Conservation (phyloP, 1,139 yeast species). For the Diutina pseudorugosa region DNA sequence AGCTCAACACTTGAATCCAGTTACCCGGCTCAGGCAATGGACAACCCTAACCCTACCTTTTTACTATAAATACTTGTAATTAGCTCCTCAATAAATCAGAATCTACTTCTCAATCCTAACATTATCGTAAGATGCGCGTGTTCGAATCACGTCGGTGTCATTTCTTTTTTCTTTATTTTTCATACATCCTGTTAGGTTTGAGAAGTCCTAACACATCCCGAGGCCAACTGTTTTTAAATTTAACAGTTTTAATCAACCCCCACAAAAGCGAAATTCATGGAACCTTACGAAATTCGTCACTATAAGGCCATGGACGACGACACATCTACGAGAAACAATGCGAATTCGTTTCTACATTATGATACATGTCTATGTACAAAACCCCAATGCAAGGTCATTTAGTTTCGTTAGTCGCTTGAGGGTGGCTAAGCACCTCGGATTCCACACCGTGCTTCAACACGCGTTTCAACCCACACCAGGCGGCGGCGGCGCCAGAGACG, state of each 20-base stretch:
- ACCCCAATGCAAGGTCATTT: neutral
- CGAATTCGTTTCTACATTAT: neutral
- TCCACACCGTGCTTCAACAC: conserved; percentile 12
- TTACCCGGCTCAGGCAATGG: too few species aligned
- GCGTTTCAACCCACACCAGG: conserved; percentile 81
- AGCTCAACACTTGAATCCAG: too few species aligned
- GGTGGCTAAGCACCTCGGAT: neutral
- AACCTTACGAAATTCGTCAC: too few species aligned
- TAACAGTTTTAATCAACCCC: neutral
- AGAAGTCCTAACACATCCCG: neutral
- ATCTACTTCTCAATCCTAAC: too few species aligned
- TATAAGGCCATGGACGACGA: too few species aligned
- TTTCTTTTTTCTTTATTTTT: neutral
- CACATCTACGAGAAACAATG: neutral
- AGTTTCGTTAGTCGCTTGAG: neutral
- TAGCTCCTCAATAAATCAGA: too few species aligned
- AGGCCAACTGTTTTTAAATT: too few species aligned
- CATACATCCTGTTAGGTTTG: too few species aligned
- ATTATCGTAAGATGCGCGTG: neutral
- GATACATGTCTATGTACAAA: neutral
- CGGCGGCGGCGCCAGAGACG: conserved; percentile 84
- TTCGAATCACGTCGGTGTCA: neutral
- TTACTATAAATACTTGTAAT: too few species aligned
- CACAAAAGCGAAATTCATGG: neutral
- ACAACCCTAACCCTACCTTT: too few species aligned